Conservation (phyloP, 148 eudicot species). For the Suaeda aralocaspica region DNA sequence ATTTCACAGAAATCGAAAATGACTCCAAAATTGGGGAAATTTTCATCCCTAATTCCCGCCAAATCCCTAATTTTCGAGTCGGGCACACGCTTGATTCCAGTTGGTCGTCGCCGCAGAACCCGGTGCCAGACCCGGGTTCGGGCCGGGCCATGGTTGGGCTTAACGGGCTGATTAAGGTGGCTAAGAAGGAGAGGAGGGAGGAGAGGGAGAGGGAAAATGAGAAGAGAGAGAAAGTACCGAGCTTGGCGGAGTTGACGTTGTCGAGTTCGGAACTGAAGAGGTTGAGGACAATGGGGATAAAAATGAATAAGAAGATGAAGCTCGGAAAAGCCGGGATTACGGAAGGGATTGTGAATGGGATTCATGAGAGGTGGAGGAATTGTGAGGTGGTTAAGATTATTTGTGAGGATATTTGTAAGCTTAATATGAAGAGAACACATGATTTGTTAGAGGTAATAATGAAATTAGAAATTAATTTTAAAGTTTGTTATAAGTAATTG, state of each 20-base stretch:
- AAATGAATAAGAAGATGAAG: slow-evolving; percentile 66
- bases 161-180: slow-evolving; percentile 44
- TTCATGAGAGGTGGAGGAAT: slow-evolving; percentile 89
- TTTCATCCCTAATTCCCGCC: slow-evolving; percentile 63
- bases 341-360: slow-evolving; percentile 89
- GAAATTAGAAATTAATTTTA: not conserved
- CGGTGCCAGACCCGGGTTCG: slow-evolving; percentile 63
- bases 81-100: slow-evolving; percentile 87
- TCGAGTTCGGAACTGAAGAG: slow-evolving; percentile 51
- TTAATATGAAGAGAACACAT: slow-evolving; percentile 95
- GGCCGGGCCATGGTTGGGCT: slow-evolving; percentile 46
- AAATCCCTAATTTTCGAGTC: slow-evolving; percentile 60
- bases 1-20: slow-evolving; percentile 1
- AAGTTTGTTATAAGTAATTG: not conserved
- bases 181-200: slow-evolving; percentile 41
- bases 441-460: slow-evolving; percentile 69
- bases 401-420: slow-evolving; percentile 69
- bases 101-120: slow-evolving; percentile 81
- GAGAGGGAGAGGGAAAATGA: slow-evolving; percentile 23
- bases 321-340: slow-evolving; percentile 89
- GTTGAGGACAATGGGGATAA: slow-evolving; percentile 60
- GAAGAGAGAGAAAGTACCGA: slow-evolving; percentile 39
- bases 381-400: slow-evolving; percentile 70
- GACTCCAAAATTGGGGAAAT: slow-evolving; percentile 45
- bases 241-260: slow-evolving; percentile 69